Percentiles rank a stretch among this genome's conserved stretches.
phyloP scores from a whole-genome alignment of 2,329 filamentous ascomycete species.

The Fusarium transvaalense region DNA sequence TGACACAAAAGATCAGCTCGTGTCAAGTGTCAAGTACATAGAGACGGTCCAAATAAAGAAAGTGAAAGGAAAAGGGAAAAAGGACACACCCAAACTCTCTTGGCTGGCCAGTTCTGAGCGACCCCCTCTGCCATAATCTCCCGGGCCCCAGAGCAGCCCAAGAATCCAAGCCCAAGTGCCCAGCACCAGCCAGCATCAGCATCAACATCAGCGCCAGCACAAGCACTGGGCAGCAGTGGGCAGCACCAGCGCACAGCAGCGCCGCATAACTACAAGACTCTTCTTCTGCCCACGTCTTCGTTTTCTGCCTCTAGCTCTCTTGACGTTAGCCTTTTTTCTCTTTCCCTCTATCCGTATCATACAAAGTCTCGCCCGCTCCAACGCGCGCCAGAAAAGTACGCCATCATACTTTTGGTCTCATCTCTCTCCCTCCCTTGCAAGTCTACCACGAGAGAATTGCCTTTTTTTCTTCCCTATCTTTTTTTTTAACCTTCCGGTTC shows the following conservation, averaged over 20 bases:
- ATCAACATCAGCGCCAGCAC: background rate
- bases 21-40: constrained; percentile 31
- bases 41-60: constrained; percentile 42
- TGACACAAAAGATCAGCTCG: constrained; percentile 30
- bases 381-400: constrained; percentile 32
- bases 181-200: background rate
- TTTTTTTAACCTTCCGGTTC: constrained; percentile 36
- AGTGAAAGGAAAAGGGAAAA: constrained; percentile 25
- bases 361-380: constrained; percentile 40
- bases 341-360: constrained; percentile 3
- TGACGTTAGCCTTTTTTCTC: constrained; percentile 37
- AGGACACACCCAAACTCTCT: constrained; percentile 22
- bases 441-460: constrained; percentile 36
- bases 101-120: constrained; percentile 26
- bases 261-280: constrained; percentile 39
- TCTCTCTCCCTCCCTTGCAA: constrained; percentile 33
- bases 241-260: constrained; percentile 32
- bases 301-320: constrained; percentile 39
- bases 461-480: constrained; percentile 36
- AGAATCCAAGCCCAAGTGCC: constrained; percentile 30
- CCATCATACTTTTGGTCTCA: constrained; percentile 38
- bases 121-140: constrained; percentile 47
- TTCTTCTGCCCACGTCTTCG: constrained; percentile 35
- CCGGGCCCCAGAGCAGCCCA: constrained; percentile 42
- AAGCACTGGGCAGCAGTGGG: too few species aligned